Base-by-base conservation (phyloP, 129 eudicot species). In the Logfia minima region DNA sequence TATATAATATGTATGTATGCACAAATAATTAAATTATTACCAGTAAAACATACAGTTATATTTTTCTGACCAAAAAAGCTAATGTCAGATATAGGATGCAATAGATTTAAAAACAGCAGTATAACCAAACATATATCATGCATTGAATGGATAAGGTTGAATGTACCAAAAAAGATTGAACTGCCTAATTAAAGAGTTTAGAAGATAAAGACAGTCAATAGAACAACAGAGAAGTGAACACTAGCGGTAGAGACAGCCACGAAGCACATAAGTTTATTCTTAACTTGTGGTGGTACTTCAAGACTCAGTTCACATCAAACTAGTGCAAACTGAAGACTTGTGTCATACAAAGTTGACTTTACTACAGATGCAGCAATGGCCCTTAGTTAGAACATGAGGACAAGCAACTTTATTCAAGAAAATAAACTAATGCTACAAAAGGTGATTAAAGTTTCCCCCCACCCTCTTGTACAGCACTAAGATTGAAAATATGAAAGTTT, bases 1-100 rank as follows among this genome's bases (percentile, higher is more conserved):
- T 6, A 66, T 18, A 35, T 65, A 72, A 55, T 72, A 37, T 35
- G 52, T 22, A 55, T 31, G 39, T 67, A 24, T 65, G 18, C 35
- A 53, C 17, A 37, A 24, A 4, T 29, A 66, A 31, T 43, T 48
- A 48, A 21, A 19, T 31, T 48, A 76, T 21, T 65, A 51, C 80
- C 23, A 32, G 19, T 56, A 39, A 61, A 61, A 29, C 32, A 8
- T 70, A 31, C 34, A 70, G 52, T 45, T 79, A 61, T 62, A 45
- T 61, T 2, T 67, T 67, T 17, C 52, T 19, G 28, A 37, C 17
- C 29, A 67, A 37, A 67, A 66, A 10, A 35, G 18, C 17, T 35
- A 67, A 65, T 65, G 8, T 65, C 3, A 32, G 26, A 65, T 6
- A 29, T 3, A 66, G 35, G 16, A 66, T 66, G 43, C 24, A 18